phyloP scores from a whole-genome alignment of 768 basidiomycete species.

The Calocera cornea region DNA sequence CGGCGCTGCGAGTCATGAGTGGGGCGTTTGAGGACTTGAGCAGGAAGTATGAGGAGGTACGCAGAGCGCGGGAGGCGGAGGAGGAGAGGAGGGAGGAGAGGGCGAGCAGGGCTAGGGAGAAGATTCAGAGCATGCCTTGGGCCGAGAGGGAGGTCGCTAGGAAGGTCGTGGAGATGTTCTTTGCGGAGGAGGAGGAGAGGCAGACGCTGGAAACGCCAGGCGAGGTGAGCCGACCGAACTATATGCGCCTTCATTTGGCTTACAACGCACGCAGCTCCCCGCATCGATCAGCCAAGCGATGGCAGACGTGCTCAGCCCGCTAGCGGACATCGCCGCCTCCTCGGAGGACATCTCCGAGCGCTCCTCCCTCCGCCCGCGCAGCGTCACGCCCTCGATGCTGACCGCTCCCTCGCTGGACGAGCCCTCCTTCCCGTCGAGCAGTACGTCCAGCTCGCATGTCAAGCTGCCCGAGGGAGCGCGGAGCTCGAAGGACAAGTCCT shows the following conservation, averaged over 20 bases:
- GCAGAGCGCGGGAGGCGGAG: conserved; percentile 43
- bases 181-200: conserved; percentile 31
- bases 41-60: conserved; percentile 41
- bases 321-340: neutral
- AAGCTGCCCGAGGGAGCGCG: neutral
- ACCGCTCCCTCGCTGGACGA: neutral
- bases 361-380: neutral
- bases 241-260: conserved; percentile 41
- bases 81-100: conserved; percentile 39
- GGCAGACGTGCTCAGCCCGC: conserved; percentile 28
- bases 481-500: neutral
- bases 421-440: neutral
- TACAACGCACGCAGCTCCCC: conserved; percentile 20
- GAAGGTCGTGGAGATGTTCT: conserved; percentile 53
- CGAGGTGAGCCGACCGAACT: conserved; percentile 39
- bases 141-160: conserved; percentile 56
- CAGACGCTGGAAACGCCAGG: conserved; percentile 26
- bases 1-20: conserved; percentile 55
- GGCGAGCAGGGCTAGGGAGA: conserved; percentile 20
- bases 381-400: neutral
- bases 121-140: conserved; percentile 42
- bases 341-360: neutral
- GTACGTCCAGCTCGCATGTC: neutral
- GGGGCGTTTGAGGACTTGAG: conserved; percentile 47
- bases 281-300: conserved; percentile 46